Evolutionary conservation across 2,329 filamentous ascomycete species (phyloP).

Genomic region (Colletotrichum karsti): DNA sequence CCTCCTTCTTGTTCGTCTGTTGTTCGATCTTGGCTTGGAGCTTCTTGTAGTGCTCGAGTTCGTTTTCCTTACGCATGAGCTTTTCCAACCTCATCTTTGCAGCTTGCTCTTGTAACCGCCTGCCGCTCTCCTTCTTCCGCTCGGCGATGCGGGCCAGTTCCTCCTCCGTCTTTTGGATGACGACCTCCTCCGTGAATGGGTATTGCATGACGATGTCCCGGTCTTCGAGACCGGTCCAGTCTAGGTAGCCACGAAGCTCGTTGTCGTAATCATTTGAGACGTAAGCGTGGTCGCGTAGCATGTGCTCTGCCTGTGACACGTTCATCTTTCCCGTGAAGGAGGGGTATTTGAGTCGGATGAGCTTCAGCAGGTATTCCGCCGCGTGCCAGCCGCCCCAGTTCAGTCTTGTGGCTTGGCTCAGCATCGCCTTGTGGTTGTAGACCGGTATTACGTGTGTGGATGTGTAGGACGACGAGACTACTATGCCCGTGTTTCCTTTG

Average conservation of each 20-base stretch:
- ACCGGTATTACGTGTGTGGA: slow-evolving; percentile 96
- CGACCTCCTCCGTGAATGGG: slow-evolving; percentile 89
- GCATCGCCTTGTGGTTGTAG: slow-evolving; percentile 82
- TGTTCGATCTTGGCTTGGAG: slow-evolving; percentile 77
- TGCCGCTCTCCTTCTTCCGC: slow-evolving; percentile 92
- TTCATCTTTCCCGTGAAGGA: slow-evolving; percentile 88
- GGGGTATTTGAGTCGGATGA: slow-evolving; percentile 91
- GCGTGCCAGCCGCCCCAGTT: slow-evolving; percentile 96
- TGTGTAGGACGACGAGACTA: slow-evolving; percentile 91
- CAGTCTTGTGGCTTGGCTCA: slow-evolving; percentile 85
- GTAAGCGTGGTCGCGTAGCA: slow-evolving; percentile 90
- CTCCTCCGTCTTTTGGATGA: slow-evolving; percentile 92
- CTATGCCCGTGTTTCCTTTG: slow-evolving; percentile 83
- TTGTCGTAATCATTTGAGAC: slow-evolving; percentile 83
- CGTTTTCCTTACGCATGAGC: slow-evolving; percentile 93
- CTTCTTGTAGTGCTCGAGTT: slow-evolving; percentile 92
- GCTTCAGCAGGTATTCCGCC: slow-evolving; percentile 89
- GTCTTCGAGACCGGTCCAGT: slow-evolving; percentile 93
- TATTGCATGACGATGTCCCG: slow-evolving; percentile 91
- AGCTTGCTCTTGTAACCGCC: slow-evolving; percentile 92
- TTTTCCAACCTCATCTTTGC: slow-evolving; percentile 98
- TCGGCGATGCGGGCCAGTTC: slow-evolving; percentile 91
- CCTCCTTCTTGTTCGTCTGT: slow-evolving; percentile 86
- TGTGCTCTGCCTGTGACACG: slow-evolving; percentile 84
- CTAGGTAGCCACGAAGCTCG: slow-evolving; percentile 80